phyloP scores from a whole-genome alignment of 352 stramenopile genomes.

The Globisporangium nodosum region DNA sequence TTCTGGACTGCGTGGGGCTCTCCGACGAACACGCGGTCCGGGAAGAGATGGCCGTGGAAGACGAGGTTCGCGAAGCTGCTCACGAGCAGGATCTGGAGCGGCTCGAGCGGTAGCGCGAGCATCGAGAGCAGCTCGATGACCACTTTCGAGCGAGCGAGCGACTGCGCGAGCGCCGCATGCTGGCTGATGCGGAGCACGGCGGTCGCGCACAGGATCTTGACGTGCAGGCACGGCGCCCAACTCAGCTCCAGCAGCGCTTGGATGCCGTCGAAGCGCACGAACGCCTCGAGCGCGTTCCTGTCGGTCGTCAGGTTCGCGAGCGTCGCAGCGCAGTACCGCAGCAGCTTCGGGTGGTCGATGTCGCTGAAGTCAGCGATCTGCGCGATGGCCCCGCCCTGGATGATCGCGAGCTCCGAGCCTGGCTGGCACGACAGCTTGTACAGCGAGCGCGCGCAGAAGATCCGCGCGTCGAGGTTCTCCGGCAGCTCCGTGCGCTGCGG shows the following conservation, averaged over 20 bases:
- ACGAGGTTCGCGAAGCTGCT: constrained; percentile 72
- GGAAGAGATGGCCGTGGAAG: constrained; percentile 50
- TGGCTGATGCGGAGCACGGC: constrained; percentile 58
- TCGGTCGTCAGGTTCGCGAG: constrained; percentile 63
- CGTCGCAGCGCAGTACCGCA: constrained; percentile 56
- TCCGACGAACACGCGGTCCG: constrained; percentile 69
- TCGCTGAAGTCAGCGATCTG: constrained; percentile 75
- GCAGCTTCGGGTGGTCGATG: constrained; percentile 42
- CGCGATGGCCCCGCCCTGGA: constrained; percentile 49
- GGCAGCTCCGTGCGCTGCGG: constrained; percentile 2
- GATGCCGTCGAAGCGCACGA: constrained; percentile 46
- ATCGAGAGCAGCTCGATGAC: constrained; percentile 71
- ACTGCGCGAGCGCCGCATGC: constrained; percentile 23
- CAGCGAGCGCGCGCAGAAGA: constrained; percentile 66
- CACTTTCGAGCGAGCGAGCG: constrained; percentile 28
- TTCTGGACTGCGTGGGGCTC: constrained; percentile 66
- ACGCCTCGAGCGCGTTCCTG: constrained; percentile 29
- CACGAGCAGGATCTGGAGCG: constrained; percentile 54
- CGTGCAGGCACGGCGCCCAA: constrained; percentile 55
- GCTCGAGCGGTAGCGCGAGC: constrained; percentile 46
- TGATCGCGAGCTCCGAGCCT: constrained; percentile 50
- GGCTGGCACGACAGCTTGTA: constrained; percentile 76
- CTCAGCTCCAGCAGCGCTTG: constrained; percentile 62
- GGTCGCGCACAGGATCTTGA: constrained; percentile 64
- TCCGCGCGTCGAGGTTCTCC: constrained; percentile 46